phyloP scores from a whole-genome alignment of 106 monocot genomes.

The Phalaenopsis equestris region DNA sequence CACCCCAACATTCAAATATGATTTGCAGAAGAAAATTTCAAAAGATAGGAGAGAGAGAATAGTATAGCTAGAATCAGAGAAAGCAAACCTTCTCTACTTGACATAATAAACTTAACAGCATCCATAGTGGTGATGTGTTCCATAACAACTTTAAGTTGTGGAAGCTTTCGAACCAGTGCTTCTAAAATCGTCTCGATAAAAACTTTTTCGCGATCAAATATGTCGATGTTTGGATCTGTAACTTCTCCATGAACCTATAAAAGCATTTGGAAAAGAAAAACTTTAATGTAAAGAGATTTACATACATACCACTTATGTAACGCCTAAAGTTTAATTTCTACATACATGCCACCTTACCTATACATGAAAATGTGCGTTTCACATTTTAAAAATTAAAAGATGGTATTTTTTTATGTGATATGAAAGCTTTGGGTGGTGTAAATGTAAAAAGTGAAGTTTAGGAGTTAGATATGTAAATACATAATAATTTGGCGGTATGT shows the following conservation, averaged over 20 bases:
- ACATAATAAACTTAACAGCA: slow-evolving; percentile 77
- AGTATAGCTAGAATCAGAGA: too few relatives aligned
- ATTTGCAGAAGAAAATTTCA: neutral
- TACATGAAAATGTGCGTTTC: too few relatives aligned
- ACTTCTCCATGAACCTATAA: slow-evolving; percentile 95
- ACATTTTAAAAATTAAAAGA: too few relatives aligned
- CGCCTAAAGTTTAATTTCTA: too few relatives aligned
- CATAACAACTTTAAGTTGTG: slow-evolving; percentile 82
- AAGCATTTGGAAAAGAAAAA: slow-evolving; percentile 4
- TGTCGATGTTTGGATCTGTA: slow-evolving; percentile 74
- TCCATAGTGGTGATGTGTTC: slow-evolving; percentile 88
- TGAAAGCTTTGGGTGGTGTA: too few relatives aligned
- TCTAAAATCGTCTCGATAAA: slow-evolving; percentile 79
- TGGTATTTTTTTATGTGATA: too few relatives aligned
- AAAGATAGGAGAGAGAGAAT: neutral
- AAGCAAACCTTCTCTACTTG: slow-evolving; percentile 48
- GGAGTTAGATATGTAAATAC: too few relatives aligned
- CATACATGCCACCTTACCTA: too few relatives aligned
- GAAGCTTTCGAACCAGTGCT: slow-evolving; percentile 69
- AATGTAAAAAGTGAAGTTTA: too few relatives aligned
- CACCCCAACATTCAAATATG: too few relatives aligned
- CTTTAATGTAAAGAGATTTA: neutral
- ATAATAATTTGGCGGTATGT: too few relatives aligned
- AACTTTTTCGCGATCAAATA: slow-evolving; percentile 85
- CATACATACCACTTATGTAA: too few relatives aligned